Evolutionary conservation across 768 basidiomycete genomes (phyloP), one percentile per base, ranked within the genome.

Genomic region (Pisolithus orientalis): DNA sequence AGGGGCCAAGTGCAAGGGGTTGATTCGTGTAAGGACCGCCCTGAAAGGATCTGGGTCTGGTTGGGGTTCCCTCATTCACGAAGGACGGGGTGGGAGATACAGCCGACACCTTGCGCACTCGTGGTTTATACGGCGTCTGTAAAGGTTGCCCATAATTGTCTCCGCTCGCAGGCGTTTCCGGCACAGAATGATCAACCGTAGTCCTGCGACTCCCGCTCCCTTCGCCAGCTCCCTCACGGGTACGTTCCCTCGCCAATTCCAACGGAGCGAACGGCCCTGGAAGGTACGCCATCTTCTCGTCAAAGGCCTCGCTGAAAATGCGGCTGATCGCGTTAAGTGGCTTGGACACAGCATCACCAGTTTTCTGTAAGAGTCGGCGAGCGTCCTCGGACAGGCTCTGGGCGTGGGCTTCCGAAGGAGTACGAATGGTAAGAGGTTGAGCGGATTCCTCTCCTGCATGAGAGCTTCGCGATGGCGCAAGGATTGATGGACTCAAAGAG

Each of bases 371-470:
- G 29, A 95, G 78, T 24, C 85, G 78, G 38, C 81, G 82, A 1
- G 92, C 93, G 61, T 94, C 92, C 49, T 89, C 83, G 8, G 75
- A 66, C 39, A 66, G 55, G 25, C 62, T 59, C 49, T 60, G 60
- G 10, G 57, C 28, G 49, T 62, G 64, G 16, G 57, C 49, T 61
- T 78, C 77, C 0, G 74, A 65, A 5, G 74, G 71, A n/a, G 66
- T 70, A 1, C 86, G 77, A 8, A 91, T 71, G 0, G 88, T 70
- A 9, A 95, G 79, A 0, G 84, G 86, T 58, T 85, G 79, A 1
- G 94, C 94, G 4, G 93, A 89, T 65, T 95, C 94, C 71, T 95
- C 93, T 31, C 94, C 94, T 9, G 80, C 80, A 53, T 85, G 84
- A 0, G 82, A 72, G 48, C 75, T 73, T 14, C 58, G 59, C 21